Base-by-base conservation (phyloP, 306 rosid genomes). In the Rosa chinensis region DNA sequence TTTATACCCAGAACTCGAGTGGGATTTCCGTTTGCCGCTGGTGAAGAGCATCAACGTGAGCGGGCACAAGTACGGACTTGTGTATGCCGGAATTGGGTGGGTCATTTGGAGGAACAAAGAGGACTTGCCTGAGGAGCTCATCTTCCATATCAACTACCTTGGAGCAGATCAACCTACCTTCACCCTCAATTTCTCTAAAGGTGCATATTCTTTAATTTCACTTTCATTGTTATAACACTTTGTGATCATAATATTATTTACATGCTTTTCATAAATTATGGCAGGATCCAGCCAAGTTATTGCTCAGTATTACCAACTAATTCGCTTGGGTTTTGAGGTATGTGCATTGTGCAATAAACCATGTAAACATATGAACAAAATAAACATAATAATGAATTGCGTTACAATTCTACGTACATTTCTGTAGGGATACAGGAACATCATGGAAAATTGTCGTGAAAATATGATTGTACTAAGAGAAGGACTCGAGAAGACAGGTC, bases 121-220 rank as follows among this genome's bases (percentile, higher is more conserved):
- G 17, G 97, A 94, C 72, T 83, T 94, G 89, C 97, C 97, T 53
- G 98, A 94, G 1, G 98, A 94, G 63, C 97, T 94, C 82, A 92
- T 94, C 80, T 94, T 94, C 83, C 98, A 94, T 56, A 94, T 94
- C 85, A 94, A 94, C 85, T 94, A 94, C 82, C 98, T 92, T 0
- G 98, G 98, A 52, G 88, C 98, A 63, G 98, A 94, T 76, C 98
- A 94, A 75, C 98, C 98, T 83, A 94, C 98, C 58, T 94, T 94
- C 89, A 94, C 98, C 25, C 98, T 94, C 82, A 94, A 94, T 77
- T 94, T 94, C 89, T 94, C 98, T 63, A 94, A 94, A 87, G 97
- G 98, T 79, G 75, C 56, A 8, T 17, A 25, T 12, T 16, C 32
- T 20, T 69, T 39, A 25, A 21, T 21, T 17, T 39, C 13, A 62